Conservation (phyloP, 2,329 filamentous ascomycete genomes). For the Fusarium floridanum region DNA sequence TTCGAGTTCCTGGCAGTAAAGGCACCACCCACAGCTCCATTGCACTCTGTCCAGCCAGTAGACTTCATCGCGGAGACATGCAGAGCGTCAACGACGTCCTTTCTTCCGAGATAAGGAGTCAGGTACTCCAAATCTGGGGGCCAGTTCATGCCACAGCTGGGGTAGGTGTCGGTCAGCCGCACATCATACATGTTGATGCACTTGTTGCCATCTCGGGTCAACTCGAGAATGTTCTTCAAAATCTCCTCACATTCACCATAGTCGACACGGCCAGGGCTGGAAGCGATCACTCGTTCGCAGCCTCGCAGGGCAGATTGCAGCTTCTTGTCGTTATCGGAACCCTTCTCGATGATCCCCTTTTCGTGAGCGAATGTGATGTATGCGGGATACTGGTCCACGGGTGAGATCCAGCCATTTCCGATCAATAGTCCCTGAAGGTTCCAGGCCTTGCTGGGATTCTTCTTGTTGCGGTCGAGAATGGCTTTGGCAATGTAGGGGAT, state of each 20-base stretch:
- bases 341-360: slow-evolving; percentile 77
- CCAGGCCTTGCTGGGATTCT: slow-evolving; percentile 69
- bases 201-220: slow-evolving; percentile 69
- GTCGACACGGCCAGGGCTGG: slow-evolving; percentile 68
- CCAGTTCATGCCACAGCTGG: slow-evolving; percentile 98
- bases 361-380: slow-evolving; percentile 88
- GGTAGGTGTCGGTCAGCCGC: slow-evolving; percentile 82
- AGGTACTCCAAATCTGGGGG: slow-evolving; percentile 85
- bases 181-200: slow-evolving; percentile 99
- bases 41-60: slow-evolving; percentile 93
- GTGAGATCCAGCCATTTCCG: slow-evolving; percentile 97
- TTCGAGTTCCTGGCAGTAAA: slow-evolving; percentile 79
- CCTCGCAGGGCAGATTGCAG: slow-evolving; percentile 77
- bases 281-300: slow-evolving; percentile 74
- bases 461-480: slow-evolving; percentile 88
- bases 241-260: slow-evolving; percentile 80
- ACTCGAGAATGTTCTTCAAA: slow-evolving; percentile 76
- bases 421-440: slow-evolving; percentile 88
- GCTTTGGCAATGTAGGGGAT: slow-evolving; percentile 97
- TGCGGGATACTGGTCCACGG: slow-evolving; percentile 87
- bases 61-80: slow-evolving; percentile 86
- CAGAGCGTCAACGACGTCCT: slow-evolving; percentile 83
- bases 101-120: slow-evolving; percentile 84
- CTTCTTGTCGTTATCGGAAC: slow-evolving; percentile 71
- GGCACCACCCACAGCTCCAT: slow-evolving; percentile 77